These are phyloP conservation scores for Trichoderma lentiforme DNA, from an alignment of 2,329 filamentous ascomycete species.

Conservation along the genomic window DNA sequence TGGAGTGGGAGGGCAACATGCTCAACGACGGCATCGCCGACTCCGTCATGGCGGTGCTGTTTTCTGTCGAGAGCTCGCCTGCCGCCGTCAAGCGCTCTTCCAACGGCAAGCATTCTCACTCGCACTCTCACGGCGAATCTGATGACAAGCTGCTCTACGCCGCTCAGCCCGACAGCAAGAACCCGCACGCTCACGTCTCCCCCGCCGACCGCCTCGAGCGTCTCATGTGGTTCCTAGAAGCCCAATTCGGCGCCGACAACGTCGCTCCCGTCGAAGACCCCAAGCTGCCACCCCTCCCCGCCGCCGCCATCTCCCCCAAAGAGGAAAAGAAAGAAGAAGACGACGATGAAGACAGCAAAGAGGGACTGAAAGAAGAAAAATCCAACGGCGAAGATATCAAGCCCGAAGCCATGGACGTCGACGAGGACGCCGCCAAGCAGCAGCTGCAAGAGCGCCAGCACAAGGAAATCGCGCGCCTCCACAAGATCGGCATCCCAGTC, in stretches of 20 bases:
- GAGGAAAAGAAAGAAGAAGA: conserved; percentile 11
- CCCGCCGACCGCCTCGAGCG: conserved; percentile 76
- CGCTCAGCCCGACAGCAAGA: conserved; percentile 44
- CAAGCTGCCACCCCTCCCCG: conserved; percentile 45
- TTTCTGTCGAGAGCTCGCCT: conserved; percentile 89
- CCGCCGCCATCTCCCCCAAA: conserved; percentile 21
- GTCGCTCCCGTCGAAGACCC: conserved; percentile 72
- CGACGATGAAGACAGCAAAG: background rate
- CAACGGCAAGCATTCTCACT: conserved; percentile 33
- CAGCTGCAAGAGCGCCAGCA: conserved; percentile 55
- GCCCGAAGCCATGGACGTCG: background rate
- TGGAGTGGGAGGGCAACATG: conserved; percentile 98
- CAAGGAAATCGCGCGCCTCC: conserved; percentile 73
- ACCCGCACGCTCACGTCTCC: conserved; percentile 70
- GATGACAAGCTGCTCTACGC: conserved; percentile 33
- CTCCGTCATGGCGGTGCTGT: conserved; percentile 86
- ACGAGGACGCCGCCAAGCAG: background rate
- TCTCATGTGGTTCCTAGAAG: conserved; percentile 93
- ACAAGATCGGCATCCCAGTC: conserved; percentile 82
- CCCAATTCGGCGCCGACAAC: conserved; percentile 85
- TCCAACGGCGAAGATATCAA: background rate
- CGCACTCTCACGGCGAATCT: conserved; percentile 20
- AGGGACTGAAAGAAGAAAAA: background rate
- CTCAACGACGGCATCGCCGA: conserved; percentile 98
- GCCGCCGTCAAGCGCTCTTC: conserved; percentile 78